Evolutionary conservation across 208 protist genomes (phyloP), one percentile per base, ranked within the genome.

Genomic region (Leishmania martiniquensis): DNA sequence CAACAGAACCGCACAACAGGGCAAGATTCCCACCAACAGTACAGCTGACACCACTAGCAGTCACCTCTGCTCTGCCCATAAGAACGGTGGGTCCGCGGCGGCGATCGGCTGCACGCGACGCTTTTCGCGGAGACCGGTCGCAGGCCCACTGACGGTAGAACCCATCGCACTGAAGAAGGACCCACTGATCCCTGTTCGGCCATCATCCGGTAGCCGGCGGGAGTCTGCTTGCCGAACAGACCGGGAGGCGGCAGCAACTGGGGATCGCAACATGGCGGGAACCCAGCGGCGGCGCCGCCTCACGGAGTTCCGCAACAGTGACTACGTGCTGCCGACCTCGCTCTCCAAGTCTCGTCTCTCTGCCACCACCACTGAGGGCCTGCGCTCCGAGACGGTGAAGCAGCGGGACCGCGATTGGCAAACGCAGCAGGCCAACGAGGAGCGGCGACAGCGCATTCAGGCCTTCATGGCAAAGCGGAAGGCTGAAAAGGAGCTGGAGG

Each of bases 381-480:
- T 12, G 25, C 80, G 63, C 12, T 32, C 60, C 1, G 78, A 70
- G 44, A 51, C 65, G 9, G 59, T 52, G 51, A 12, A 44, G 63
- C 73, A 78, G 34, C 75, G 22, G 20, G 71, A 69, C 15, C 83
- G 78, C 29, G 83, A 78, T 9, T 63, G 49, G 42, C 71, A 79
- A 59, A 66, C 42, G 52, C 80, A 87, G 72, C 75, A 84, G 62
- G 83, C 83, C 37, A 91, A 89, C 82, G 88, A 92, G 74, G 90
- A 92, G 81, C 86, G 90, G 45, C 83, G 85, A 45, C 86, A 90
- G 80, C 86, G 90, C 54, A 87, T 94, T 32, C 80, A 86, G 67
- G 87, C 90, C 15, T 92, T 90, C 72, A 85, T 94, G 80, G 84
- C 84, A 59, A 80, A 76, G 62, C 90, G 90, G 47, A 87, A 81